A percentile compares a stretch with the other conserved stretches of the same genome.
Conservation (phyloP, 2,329 filamentous ascomycete species). For the Truncatella angustata region DNA sequence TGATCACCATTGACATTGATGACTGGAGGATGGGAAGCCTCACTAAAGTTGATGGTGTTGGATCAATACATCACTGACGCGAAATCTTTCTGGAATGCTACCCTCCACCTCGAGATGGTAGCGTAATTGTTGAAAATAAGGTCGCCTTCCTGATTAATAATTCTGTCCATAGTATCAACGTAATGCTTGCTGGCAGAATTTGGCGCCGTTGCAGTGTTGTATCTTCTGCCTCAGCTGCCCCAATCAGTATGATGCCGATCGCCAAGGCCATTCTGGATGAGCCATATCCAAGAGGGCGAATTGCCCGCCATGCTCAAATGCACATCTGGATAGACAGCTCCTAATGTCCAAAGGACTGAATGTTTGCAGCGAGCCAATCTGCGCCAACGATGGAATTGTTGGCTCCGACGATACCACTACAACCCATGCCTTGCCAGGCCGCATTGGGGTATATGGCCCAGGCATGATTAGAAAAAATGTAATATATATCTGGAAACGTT, state of each 20-base stretch:
- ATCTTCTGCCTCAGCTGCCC: slow-evolving; percentile 43
- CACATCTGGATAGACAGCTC: slow-evolving; percentile 36
- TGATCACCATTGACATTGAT: neutral
- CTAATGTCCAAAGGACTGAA: slow-evolving; percentile 38
- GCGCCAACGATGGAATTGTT: slow-evolving; percentile 30
- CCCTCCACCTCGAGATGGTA: slow-evolving; percentile 31
- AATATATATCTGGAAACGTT: slow-evolving; percentile 45
- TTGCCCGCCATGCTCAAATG: slow-evolving; percentile 46
- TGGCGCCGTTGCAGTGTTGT: slow-evolving; percentile 14
- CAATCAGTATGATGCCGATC: slow-evolving; percentile 38
- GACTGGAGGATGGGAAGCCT: slow-evolving; percentile 7
- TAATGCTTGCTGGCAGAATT: neutral
- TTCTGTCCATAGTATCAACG: neutral
- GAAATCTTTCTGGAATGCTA: slow-evolving; percentile 31
- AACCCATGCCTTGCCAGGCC: slow-evolving; percentile 53
- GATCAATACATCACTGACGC: slow-evolving; percentile 31
- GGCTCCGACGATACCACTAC: slow-evolving; percentile 12
- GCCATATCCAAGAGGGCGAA: slow-evolving; percentile 39
- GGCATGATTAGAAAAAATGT: slow-evolving; percentile 46
- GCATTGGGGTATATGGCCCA: slow-evolving; percentile 52
- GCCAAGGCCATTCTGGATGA: slow-evolving; percentile 42
- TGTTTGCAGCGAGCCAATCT: slow-evolving; percentile 46
- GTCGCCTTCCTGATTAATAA: neutral
- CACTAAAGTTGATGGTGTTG: slow-evolving; percentile 14
- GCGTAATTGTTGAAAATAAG: slow-evolving; percentile 14